Base-by-base conservation (phyloP, 148 eudicot genomes). In the Mesembryanthemum crystallinum region DNA sequence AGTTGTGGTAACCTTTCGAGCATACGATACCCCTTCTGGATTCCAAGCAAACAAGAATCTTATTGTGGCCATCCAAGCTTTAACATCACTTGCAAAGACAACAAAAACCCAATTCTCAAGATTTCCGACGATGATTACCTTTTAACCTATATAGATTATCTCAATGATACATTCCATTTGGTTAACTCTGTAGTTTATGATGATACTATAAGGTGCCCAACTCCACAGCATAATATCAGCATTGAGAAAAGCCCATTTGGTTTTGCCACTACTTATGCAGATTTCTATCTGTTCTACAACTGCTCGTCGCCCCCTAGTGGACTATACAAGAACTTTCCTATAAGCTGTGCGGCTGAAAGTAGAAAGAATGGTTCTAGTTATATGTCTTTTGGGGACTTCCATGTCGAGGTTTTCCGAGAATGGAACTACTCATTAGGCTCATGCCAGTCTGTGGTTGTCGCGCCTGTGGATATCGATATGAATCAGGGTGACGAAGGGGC, bases 1-100 rank as follows among this genome's bases (percentile, higher is more conserved):
- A 82, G 65, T 33, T 88, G 91, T 49, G 85, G 87, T 27, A 66
- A 82, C 47, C 87, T 85, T 62, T 65, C 82, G 32, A 69, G 54
- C 67, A 84, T 86, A 43, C 65, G 77, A 29, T 80, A 78, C 72
- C 91, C 91, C 17, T 88, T 88, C 32, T 86, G 89, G 87, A 78
- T 82, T 39, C 74, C 74, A 7, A 42, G 45, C 57, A 60, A 30
- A 62, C 87, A 88, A 67, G 75, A 76, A 42, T 30, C 86, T 37
- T 42, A 77, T 62, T 83, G 89, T 67, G 87, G 89, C 9, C 75
- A 66, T 10, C 76, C 85, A 25, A 71, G 69, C 45, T 84, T 79
- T 68, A 72, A 71, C 18, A 42, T 81, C 76, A 74, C 83, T 21
- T 83, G 89, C 75, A 55, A 28, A 24, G 37, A 69, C 71, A 37